phyloP scores from a whole-genome alignment of 371 early-diverging fungal genomes.

The Actinomucor elegans region DNA sequence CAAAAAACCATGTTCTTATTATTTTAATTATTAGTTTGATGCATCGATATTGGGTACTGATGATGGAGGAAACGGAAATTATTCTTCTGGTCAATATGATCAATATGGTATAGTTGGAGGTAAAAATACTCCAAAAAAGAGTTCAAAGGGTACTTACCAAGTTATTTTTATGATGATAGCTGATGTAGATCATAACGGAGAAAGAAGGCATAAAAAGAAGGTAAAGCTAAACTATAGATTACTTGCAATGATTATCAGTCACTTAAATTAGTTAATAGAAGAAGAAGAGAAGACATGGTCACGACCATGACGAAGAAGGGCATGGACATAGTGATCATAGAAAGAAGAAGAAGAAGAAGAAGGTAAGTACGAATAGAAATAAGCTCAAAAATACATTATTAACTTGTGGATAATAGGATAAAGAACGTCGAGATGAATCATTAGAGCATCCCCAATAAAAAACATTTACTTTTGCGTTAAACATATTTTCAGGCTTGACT shows the following conservation, averaged over 20 bases:
- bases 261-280: conserved; percentile 36
- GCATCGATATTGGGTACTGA: conserved; percentile 54
- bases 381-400: too few species aligned
- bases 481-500: too few species aligned
- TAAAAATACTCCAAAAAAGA: too few species aligned
- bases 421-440: conserved; percentile 4
- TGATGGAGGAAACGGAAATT: conserved; percentile 19
- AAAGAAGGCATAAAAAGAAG: conserved; percentile 65
- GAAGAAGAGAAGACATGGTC: conserved; percentile 66
- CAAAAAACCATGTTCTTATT: background rate
- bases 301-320: conserved; percentile 60
- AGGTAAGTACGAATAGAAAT: background rate
- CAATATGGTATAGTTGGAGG: too few species aligned
- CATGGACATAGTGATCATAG: conserved; percentile 52
- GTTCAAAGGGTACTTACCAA: too few species aligned
- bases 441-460: too few species aligned
- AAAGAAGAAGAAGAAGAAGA: conserved; percentile 59
- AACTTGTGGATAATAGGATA: background rate
- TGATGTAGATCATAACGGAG: conserved; percentile 46
- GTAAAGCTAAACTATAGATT: conserved; percentile 20
- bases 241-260: background rate
- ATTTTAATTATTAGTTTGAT: conserved; percentile 48
- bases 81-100: too few species aligned
- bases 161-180: too few species aligned
- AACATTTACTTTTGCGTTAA: too few species aligned